A percentile compares a stretch with the other conserved stretches of the same genome.
phyloP scores from a whole-genome alignment of 352 stramenopile species.

The Phytophthora aleatoria region DNA sequence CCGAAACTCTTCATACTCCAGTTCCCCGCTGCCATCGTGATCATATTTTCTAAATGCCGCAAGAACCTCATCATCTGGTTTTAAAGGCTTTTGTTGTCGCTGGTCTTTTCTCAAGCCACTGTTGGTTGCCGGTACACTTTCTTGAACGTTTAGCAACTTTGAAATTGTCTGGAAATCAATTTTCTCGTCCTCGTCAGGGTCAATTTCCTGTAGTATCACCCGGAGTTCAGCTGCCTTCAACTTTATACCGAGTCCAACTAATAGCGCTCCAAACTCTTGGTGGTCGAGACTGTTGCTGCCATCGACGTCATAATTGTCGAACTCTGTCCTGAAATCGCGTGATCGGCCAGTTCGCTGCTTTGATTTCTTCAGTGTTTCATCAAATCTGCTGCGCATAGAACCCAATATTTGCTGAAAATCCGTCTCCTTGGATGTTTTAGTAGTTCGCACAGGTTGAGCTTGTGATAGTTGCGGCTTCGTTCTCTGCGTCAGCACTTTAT shows the following conservation, averaged over 20 bases:
- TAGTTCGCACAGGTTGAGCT: slow-evolving; percentile 7
- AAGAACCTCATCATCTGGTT: slow-evolving; percentile 13
- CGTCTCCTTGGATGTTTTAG: slow-evolving; percentile 12
- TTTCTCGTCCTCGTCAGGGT: slow-evolving; percentile 46
- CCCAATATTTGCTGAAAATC: slow-evolving; percentile 30
- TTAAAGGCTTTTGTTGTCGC: slow-evolving; percentile 5
- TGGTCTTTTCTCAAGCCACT: slow-evolving; percentile 7
- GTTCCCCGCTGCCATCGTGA: slow-evolving; percentile 43
- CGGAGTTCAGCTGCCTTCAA: slow-evolving; percentile 48
- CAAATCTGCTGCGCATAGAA: slow-evolving; percentile 31
- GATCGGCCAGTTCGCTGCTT: slow-evolving; percentile 18
- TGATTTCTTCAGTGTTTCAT: slow-evolving; percentile 32
- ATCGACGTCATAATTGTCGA: slow-evolving; percentile 56
- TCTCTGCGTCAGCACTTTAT: slow-evolving; percentile 9
- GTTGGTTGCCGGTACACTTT: neutral
- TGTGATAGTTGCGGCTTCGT: neutral
- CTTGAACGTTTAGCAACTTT: slow-evolving; percentile 24
- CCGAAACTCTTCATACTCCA: slow-evolving; percentile 59
- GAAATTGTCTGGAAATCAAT: slow-evolving; percentile 58
- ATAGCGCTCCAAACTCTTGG: slow-evolving; percentile 63
- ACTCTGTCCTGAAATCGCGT: slow-evolving; percentile 41
- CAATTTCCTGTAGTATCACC: slow-evolving; percentile 43
- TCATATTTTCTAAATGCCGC: slow-evolving; percentile 49
- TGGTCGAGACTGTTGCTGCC: slow-evolving; percentile 55
- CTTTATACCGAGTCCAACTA: slow-evolving; percentile 63